A percentile compares a stretch with the other conserved stretches of the same genome.
phyloP scores from a whole-genome alignment of 1,284 basidiomycete species.

The Boletus sp. region DNA sequence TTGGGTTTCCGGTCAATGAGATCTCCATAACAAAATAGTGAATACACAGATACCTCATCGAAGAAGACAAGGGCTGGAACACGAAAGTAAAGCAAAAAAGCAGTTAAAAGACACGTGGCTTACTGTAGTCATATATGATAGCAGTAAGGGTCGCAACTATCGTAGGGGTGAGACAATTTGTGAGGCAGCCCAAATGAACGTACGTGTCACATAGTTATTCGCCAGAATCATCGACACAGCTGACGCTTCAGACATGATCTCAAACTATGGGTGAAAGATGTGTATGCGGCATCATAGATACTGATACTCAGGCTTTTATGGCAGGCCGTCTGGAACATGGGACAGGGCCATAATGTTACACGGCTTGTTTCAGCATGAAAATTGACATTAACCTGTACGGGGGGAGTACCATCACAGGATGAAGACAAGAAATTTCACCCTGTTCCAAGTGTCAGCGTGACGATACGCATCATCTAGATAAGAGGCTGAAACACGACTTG shows the following conservation, averaged over 20 bases:
- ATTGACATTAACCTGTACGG: too few species aligned
- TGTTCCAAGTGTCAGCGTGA: too few species aligned
- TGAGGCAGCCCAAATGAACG: background rate
- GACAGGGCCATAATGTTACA: too few species aligned
- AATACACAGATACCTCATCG: constrained; percentile 9
- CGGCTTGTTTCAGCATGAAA: too few species aligned
- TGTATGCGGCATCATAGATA: too few species aligned
- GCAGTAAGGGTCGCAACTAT: background rate
- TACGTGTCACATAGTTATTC: constrained; percentile 1
- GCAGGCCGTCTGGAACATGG: too few species aligned
- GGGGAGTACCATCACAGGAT: too few species aligned
- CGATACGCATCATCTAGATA: too few species aligned
- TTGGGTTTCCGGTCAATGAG: background rate
- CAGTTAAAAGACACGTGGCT: background rate
- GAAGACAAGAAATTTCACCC: too few species aligned
- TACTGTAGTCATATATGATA: background rate
- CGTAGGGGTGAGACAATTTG: background rate
- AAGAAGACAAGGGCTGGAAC: constrained; percentile 17
- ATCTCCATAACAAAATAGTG: background rate
- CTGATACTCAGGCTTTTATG: too few species aligned
- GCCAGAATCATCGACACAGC: background rate
- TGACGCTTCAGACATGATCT: background rate
- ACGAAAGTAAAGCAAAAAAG: background rate
- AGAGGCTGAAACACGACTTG: too few species aligned
- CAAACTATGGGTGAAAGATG: background rate